Percentiles rank a stretch among this genome's conserved stretches.
Evolutionary conservation across 306 rosid genomes (phyloP).

Genomic region (Morella rubra): DNA sequence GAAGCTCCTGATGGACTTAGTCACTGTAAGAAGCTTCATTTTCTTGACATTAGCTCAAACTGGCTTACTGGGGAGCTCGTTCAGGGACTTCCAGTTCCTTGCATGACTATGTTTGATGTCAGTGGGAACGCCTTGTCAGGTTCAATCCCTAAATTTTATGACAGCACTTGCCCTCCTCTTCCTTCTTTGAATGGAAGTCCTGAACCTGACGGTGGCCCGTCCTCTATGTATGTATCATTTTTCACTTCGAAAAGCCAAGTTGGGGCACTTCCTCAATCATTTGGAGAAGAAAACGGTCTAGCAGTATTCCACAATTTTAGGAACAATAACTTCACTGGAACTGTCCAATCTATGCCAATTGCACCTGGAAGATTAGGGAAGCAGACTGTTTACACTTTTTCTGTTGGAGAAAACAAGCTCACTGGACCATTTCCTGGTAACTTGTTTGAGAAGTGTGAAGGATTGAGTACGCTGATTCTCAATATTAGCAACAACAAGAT

Average conservation of each 20-base stretch:
- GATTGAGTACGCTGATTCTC: constrained; percentile 53
- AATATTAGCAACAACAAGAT: constrained; percentile 67
- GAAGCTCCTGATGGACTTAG: constrained; percentile 51
- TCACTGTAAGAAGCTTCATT: constrained; percentile 63
- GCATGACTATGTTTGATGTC: constrained; percentile 78
- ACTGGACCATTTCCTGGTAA: constrained; percentile 54
- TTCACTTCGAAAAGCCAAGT: constrained; percentile 44
- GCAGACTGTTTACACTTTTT: constrained; percentile 46
- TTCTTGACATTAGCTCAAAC: constrained; percentile 67
- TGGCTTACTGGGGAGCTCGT: constrained; percentile 62
- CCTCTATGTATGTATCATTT: constrained; percentile 48
- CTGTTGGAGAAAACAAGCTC: constrained; percentile 68
- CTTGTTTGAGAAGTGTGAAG: constrained; percentile 61
- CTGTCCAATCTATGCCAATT: constrained; percentile 55
- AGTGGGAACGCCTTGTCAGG: constrained; percentile 68
- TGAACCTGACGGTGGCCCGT: constrained; percentile 15
- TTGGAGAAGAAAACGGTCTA: constrained; percentile 28
- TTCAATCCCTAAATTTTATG: constrained; percentile 50
- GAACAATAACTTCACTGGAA: constrained; percentile 53
- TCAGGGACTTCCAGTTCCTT: constrained; percentile 57
- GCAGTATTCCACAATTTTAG: constrained; percentile 69
- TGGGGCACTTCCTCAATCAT: constrained; percentile 28
- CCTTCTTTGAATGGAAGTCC: constrained; percentile 33
- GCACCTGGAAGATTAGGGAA: constrained; percentile 54
- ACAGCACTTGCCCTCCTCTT: constrained; percentile 33